A percentile compares a stretch with the other conserved stretches of the same genome.
Evolutionary conservation across 2,329 filamentous ascomycete genomes (phyloP).

Genomic region (Stemphylium lycopersici): DNA sequence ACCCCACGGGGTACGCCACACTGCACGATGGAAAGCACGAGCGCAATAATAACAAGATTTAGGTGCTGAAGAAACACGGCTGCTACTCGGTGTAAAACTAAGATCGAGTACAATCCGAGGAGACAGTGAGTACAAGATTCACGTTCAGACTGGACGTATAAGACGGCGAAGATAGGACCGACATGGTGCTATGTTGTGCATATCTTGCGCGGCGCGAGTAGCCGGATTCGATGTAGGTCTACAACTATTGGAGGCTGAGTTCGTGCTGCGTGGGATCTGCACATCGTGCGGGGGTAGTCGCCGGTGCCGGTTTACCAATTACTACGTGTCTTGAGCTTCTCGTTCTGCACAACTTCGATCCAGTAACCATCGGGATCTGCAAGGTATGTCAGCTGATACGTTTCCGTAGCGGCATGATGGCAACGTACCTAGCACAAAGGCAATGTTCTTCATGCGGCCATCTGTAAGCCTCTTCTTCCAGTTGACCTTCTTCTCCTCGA

Average conservation of each 20-base stretch:
- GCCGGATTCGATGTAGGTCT: conserved; percentile 11
- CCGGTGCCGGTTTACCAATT: conserved; percentile 43
- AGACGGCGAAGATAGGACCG: not conserved
- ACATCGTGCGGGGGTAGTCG: conserved; percentile 14
- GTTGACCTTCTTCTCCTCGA: conserved; percentile 79
- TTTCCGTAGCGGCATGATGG: not conserved
- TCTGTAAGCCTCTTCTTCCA: conserved; percentile 98
- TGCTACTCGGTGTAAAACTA: no score
- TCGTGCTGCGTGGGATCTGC: conserved; percentile 18
- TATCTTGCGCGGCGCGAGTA: conserved; percentile 6
- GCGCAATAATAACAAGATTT: not conserved
- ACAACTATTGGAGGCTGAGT: conserved; percentile 21
- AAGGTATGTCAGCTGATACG: conserved; percentile 16
- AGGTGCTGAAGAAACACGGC: not conserved
- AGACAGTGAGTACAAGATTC: not conserved
- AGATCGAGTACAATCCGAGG: not conserved
- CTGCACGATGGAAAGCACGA: not conserved
- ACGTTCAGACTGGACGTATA: not conserved
- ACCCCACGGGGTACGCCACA: conserved; percentile 31
- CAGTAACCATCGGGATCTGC: conserved; percentile 79
- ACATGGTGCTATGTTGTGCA: conserved; percentile 6
- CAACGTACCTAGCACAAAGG: conserved; percentile 74
- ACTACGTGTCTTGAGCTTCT: conserved; percentile 60
- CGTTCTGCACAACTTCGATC: conserved; percentile 81
- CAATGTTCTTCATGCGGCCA: conserved; percentile 89